Evolutionary conservation across 2,329 filamentous ascomycete species (phyloP), one percentile per base, ranked within the genome.

Genomic region (Alternaria atra): DNA sequence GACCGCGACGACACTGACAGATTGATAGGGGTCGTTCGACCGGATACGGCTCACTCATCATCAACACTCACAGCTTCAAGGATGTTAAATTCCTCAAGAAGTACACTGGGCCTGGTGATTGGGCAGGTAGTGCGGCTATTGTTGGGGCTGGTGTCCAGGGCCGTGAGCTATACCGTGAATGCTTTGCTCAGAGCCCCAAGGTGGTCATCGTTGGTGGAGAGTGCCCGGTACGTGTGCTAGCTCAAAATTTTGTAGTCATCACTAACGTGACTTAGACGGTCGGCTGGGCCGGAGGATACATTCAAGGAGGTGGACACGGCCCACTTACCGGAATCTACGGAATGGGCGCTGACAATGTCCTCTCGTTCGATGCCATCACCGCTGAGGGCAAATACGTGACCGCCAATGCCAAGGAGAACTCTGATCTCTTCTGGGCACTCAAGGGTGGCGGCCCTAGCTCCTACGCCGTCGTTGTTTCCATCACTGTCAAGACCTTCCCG

Each of bases 271-370:
- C 5, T 12, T 23, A 75, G 71, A 77, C 77, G 53, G 78, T 81
- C 23, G 77, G 77, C 25, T 77, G 78, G 61, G 78, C 68, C 9
- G 81, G 80, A n/a, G 80, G 80, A 1, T 82, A 80, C 58, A 74
- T 79, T 25, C 78, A 80, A 56, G 79, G 80, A 39, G 82, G 80
- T 50, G 82, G 81, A 7, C 79, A 83, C 56, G 80, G 80, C 2
- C 79, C 80, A 0, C 58, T 83, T 27, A 68, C 74, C 5, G 67
- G 68, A 13, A 73, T 75, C 10, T 77, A 79, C 30, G 80, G 79
- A 1, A 74, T 80, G 70, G 76, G 73, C 32, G 71, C 75, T n/a
- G 78, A 80, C 58, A 76, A 76, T 27, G 72, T 78, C 9, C 66
- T 80, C 9, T 74, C 75, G 3, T 79, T 77, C 52, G 73, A 78